Evolutionary conservation across 345 rosid species (phyloP).

Genomic region (Lagerstroemia speciosa): DNA sequence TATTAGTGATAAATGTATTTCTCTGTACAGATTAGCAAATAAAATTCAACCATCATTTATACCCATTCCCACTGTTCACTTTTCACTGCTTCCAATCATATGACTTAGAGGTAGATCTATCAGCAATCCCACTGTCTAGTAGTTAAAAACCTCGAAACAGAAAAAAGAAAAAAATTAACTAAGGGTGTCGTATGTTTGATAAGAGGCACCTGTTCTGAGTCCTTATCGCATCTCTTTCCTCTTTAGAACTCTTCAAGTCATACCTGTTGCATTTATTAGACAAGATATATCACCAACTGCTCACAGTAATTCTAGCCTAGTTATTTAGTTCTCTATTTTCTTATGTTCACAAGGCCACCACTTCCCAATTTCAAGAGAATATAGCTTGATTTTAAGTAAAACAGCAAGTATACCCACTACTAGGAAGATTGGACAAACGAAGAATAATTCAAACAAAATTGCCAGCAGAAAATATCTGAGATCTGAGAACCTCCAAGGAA

Average conservation of each 20-base stretch:
- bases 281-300: background rate
- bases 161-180: too few species aligned
- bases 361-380: background rate
- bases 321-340: background rate
- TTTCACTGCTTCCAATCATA: background rate
- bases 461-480: background rate
- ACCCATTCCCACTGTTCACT: background rate
- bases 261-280: conserved; percentile 33
- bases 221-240: conserved; percentile 59
- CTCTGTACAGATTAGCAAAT: background rate
- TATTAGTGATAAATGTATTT: background rate
- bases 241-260: conserved; percentile 65
- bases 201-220: conserved; percentile 54
- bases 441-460: background rate
- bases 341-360: background rate
- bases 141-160: background rate
- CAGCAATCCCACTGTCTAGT: background rate
- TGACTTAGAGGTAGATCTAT: conserved; percentile 1
- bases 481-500: background rate
- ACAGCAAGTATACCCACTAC: background rate
- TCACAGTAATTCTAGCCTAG: background rate
- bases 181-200: too few species aligned
- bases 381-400: background rate
- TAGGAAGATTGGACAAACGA: background rate
- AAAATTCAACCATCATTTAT: background rate